These are phyloP conservation scores for Solanum piurae DNA, from an alignment of 257 asterid species.

Conservation along the genomic window DNA sequence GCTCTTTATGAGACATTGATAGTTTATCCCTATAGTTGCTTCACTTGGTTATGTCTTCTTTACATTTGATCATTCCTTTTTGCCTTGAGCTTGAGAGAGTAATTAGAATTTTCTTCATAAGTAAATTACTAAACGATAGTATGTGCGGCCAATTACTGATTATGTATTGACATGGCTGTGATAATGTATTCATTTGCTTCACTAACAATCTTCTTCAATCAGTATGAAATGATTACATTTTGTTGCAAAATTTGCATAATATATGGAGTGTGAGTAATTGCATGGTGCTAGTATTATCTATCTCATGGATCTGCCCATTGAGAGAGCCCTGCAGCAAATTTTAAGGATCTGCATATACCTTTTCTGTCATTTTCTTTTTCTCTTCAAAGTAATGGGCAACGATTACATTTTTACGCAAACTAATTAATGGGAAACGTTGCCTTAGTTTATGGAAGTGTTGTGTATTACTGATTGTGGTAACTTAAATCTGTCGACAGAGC, in stretches of 20 bases:
- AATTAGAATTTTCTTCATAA: neutral
- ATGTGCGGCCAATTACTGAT: neutral
- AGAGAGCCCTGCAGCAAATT: neutral
- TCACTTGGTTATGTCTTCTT: neutral
- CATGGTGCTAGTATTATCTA: neutral
- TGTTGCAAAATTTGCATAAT: neutral
- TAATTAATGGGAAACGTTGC: neutral
- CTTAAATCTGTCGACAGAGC: constrained; percentile 39
- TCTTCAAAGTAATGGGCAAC: neutral
- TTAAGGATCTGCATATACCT: neutral
- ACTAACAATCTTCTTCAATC: neutral
- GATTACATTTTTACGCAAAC: neutral
- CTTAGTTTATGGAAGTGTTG: neutral
- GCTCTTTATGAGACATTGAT: neutral
- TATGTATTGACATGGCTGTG: neutral
- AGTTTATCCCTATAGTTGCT: neutral
- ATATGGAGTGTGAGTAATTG: neutral
- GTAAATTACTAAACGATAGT: neutral
- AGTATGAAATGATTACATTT: neutral
- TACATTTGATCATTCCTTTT: neutral
- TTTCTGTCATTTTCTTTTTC: neutral
- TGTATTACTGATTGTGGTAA: neutral
- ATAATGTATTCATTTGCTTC: neutral
- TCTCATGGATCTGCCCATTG: neutral
- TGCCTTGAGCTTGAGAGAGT: neutral